phyloP scores from a whole-genome alignment of 2,329 filamentous ascomycete genomes.

The Xylariales sp. region DNA sequence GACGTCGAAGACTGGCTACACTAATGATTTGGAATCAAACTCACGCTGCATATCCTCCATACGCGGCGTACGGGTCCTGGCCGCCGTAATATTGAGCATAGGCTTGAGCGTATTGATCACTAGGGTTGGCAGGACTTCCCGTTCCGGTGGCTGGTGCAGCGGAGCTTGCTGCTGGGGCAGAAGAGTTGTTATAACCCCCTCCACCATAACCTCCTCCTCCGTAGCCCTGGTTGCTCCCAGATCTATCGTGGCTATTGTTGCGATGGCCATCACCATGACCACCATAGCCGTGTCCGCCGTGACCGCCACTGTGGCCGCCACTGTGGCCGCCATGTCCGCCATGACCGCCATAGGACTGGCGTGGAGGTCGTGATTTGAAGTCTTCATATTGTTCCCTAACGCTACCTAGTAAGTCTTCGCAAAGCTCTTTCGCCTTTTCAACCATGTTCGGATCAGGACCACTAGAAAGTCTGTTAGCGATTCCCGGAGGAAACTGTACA shows the following conservation, averaged over 20 bases:
- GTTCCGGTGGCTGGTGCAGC: slow-evolving; percentile 35
- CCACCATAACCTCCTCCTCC: slow-evolving; percentile 20
- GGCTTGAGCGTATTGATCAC: slow-evolving; percentile 67
- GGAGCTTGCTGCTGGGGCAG: slow-evolving; percentile 31
- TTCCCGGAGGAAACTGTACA: neutral
- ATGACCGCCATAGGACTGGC: slow-evolving; percentile 50
- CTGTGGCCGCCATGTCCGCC: slow-evolving; percentile 35
- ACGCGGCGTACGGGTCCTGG: slow-evolving; percentile 82
- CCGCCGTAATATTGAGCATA: slow-evolving; percentile 78
- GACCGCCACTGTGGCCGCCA: slow-evolving; percentile 39
- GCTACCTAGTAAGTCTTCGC: slow-evolving; percentile 79
- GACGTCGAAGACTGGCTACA: slow-evolving; percentile 8
- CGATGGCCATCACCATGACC: slow-evolving; percentile 22
- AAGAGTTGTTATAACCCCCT: slow-evolving; percentile 30
- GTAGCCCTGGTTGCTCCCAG: slow-evolving; percentile 22
- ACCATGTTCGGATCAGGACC: slow-evolving; percentile 87
- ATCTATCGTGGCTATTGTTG: slow-evolving; percentile 25
- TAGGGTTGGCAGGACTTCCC: slow-evolving; percentile 37
- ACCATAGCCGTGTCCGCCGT: slow-evolving; percentile 38
- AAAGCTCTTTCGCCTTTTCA: slow-evolving; percentile 80
- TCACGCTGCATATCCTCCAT: slow-evolving; percentile 81
- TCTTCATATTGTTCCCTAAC: slow-evolving; percentile 87
- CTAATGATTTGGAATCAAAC: slow-evolving; percentile 14
- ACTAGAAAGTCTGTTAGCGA: slow-evolving; percentile 45
- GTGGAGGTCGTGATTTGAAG: slow-evolving; percentile 79